These are phyloP conservation scores for Polygonum maritimum DNA, from an alignment of 148 eudicot species.

Conservation along the genomic window DNA sequence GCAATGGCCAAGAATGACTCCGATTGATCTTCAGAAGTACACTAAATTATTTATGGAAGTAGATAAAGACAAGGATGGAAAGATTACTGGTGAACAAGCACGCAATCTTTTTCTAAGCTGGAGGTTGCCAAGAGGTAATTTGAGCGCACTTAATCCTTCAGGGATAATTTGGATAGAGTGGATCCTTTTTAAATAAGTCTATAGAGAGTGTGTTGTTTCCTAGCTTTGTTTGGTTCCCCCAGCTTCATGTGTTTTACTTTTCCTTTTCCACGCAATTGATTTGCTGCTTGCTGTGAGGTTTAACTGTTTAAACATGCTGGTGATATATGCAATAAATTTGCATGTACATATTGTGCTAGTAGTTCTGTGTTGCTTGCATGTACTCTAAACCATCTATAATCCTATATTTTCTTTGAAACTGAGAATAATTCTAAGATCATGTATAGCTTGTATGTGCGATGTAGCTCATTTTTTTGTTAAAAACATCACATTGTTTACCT, in stretches of 20 bases:
- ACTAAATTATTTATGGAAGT: constrained; percentile 85
- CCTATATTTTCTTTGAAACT: background rate
- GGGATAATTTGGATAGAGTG: background rate
- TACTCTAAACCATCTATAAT: background rate
- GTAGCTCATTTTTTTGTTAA: background rate
- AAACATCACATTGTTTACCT: background rate
- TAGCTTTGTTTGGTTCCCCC: background rate
- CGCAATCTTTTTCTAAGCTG: constrained; percentile 87
- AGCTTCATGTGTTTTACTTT: background rate
- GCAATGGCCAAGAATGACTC: constrained; percentile 88
- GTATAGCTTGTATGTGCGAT: background rate
- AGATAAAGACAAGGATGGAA: constrained; percentile 89
- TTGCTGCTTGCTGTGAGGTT: background rate
- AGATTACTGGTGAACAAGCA: constrained; percentile 86
- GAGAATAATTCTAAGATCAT: background rate
- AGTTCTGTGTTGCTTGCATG: background rate
- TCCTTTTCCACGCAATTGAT: background rate
- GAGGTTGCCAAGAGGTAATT: constrained; percentile 81
- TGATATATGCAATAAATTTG: background rate
- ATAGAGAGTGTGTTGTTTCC: background rate
- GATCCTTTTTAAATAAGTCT: background rate
- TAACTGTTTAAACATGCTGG: background rate
- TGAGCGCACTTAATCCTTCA: constrained; percentile 5
- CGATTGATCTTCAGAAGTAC: constrained; percentile 81
- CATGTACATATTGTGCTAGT: background rate